Percentiles rank a stretch among this genome's conserved stretches.
Conservation (phyloP, 2,329 filamentous ascomycete genomes). For the Diaporthe sp. region DNA sequence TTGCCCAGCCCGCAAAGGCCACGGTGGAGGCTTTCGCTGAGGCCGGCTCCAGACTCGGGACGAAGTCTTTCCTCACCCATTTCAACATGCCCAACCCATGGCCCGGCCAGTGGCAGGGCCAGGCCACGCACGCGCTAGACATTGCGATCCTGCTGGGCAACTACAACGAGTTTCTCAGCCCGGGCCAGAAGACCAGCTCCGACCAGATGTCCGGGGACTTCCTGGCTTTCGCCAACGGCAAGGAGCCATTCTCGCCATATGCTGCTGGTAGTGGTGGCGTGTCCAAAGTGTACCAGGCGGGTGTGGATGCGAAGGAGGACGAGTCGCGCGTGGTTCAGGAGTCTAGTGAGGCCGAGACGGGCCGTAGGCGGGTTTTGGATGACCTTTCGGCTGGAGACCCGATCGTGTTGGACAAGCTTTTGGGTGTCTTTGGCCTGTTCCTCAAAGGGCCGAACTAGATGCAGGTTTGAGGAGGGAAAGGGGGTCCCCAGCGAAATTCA, state of each 20-base stretch:
- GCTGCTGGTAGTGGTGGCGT: neutral
- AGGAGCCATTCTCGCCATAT: constrained; percentile 41
- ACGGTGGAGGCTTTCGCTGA: constrained; percentile 31
- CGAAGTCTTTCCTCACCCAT: constrained; percentile 42
- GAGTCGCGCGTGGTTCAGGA: constrained; percentile 13
- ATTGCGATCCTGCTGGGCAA: constrained; percentile 60
- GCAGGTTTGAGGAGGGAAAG: too few species aligned
- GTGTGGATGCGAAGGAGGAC: constrained; percentile 23
- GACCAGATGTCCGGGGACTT: constrained; percentile 52
- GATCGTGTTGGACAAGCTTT: constrained; percentile 35
- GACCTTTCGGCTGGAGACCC: constrained; percentile 27
- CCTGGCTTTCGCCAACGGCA: constrained; percentile 53
- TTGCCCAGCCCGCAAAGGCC: constrained; percentile 23
- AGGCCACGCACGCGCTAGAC: constrained; percentile 58
- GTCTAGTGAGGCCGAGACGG: constrained; percentile 7
- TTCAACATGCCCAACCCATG: constrained; percentile 64
- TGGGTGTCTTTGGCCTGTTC: constrained; percentile 34
- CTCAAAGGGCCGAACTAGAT: constrained; percentile 32
- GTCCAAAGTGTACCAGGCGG: constrained; percentile 36
- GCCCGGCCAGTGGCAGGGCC: constrained; percentile 56
- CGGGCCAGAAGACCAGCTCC: constrained; percentile 48
- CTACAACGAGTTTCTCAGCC: constrained; percentile 53
- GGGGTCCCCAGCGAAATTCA: too few species aligned
- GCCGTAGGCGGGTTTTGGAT: constrained; percentile 33
- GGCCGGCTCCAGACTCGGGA: constrained; percentile 11